Percentiles rank a stretch among this genome's conserved stretches.
These are phyloP conservation scores for Tulasnella sp. DNA, from an alignment of 768 basidiomycete genomes.

Conservation along the genomic window DNA sequence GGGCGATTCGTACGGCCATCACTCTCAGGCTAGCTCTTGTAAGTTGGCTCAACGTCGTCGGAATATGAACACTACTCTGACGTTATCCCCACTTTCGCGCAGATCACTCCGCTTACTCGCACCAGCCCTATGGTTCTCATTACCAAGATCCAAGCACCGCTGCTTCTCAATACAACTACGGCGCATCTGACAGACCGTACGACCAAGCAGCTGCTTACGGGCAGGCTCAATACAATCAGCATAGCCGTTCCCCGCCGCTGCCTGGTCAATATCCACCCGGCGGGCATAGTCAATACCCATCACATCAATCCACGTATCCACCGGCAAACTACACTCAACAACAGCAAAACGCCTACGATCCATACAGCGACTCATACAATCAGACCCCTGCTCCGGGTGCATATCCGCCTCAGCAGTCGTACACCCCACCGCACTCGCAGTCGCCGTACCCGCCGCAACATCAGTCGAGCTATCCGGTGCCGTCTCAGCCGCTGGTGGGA, in stretches of 20 bases:
- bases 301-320: neutral
- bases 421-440: neutral
- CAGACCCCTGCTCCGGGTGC: neutral
- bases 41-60: constrained; percentile 22
- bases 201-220: neutral
- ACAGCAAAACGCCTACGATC: neutral
- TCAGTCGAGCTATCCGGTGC: neutral
- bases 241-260: neutral
- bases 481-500: neutral
- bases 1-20: constrained; percentile 2
- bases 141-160: neutral
- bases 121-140: neutral
- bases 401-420: neutral
- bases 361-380: neutral
- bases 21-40: constrained; percentile 43
- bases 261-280: neutral
- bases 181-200: neutral
- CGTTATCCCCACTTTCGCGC: neutral
- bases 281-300: neutral
- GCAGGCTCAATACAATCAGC: neutral
- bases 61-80: neutral
- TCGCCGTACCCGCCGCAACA: neutral
- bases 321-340: neutral
- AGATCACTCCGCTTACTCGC: constrained; percentile 41
- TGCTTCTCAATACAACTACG: neutral